Evolutionary conservation across 441 rosid genomes (phyloP).

Genomic region (Raphanus hybrid): DNA sequence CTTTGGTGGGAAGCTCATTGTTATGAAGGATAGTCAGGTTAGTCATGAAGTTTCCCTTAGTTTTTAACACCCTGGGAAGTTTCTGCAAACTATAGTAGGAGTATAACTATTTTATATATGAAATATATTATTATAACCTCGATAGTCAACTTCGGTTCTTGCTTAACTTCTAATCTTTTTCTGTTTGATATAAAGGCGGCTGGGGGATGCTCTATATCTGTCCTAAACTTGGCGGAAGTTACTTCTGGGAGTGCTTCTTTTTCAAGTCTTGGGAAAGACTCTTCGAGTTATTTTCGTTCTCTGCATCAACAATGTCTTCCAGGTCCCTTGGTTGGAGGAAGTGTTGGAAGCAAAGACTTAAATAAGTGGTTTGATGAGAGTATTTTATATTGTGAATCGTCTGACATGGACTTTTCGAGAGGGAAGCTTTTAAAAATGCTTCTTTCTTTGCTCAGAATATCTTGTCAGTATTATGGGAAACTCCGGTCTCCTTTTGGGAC

Average conservation of each 20-base stretch:
- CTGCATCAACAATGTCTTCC: constrained; percentile 83
- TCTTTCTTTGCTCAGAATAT: constrained; percentile 88
- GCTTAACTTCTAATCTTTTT: not conserved
- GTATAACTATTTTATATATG: not conserved
- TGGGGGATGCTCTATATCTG: constrained; percentile 59
- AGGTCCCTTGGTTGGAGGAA: constrained; percentile 98
- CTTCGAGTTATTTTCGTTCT: constrained; percentile 64
- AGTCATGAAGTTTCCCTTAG: constrained; percentile 42
- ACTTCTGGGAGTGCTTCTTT: constrained; percentile 48
- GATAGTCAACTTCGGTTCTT: constrained; percentile 5
- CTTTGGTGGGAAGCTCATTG: constrained; percentile 92
- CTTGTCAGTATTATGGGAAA: constrained; percentile 96
- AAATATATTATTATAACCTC: constrained; percentile 23
- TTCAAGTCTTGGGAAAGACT: constrained; percentile 48
- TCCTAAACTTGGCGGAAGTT: constrained; percentile 80
- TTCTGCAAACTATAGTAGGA: constrained; percentile 8
- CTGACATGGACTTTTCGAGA: constrained; percentile 62
- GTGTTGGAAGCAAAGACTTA: constrained; percentile 85
- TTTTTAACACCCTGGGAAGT: constrained; percentile 9
- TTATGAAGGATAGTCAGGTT: constrained; percentile 91
- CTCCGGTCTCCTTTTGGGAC: constrained; percentile 91
- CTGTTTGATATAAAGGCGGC: constrained; percentile 51
- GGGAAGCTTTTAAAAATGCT: constrained; percentile 72
- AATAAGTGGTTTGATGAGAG: constrained; percentile 97
- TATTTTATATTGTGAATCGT: constrained; percentile 66